Conservation (phyloP, 208 protist species). For the Trypanosoma caninum region DNA sequence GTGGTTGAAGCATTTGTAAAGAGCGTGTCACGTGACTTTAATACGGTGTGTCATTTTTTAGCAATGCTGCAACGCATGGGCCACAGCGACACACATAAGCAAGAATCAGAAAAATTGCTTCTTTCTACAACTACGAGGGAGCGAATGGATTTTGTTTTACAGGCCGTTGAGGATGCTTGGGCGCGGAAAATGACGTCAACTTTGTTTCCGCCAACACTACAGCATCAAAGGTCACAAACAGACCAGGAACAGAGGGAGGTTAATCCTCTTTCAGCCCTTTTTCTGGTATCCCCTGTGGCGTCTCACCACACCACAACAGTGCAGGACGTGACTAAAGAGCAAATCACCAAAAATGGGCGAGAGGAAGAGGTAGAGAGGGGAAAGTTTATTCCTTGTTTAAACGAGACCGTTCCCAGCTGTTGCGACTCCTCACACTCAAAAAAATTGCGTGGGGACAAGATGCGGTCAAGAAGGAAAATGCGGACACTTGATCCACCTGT, state of each 20-base stretch:
- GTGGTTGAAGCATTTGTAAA: slow-evolving; percentile 45
- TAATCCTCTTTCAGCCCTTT: neutral
- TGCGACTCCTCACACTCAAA: too few species aligned
- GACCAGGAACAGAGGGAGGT: neutral
- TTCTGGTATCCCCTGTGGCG: too few species aligned
- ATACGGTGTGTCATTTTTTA: slow-evolving; percentile 59
- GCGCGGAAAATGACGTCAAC: neutral
- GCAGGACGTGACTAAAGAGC: too few species aligned
- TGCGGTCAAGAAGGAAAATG: too few species aligned
- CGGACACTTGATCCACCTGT: too few species aligned
- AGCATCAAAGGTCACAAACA: neutral
- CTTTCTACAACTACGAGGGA: slow-evolving; percentile 22
- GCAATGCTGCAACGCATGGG: slow-evolving; percentile 70
- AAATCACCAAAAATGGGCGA: too few species aligned
- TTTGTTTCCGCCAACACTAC: neutral
- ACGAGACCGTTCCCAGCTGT: too few species aligned
- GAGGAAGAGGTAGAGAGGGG: too few species aligned
- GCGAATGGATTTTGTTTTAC: slow-evolving; percentile 51
- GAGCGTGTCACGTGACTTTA: slow-evolving; percentile 62
- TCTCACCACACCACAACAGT: too few species aligned
- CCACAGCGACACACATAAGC: slow-evolving; percentile 35
- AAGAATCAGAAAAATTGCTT: neutral
- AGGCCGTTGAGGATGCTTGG: slow-evolving; percentile 53
- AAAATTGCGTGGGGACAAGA: too few species aligned
- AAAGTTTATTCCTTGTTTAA: too few species aligned